These are phyloP conservation scores for Fusarium floridanum DNA, from an alignment of 2,329 filamentous ascomycete species.

Conservation along the genomic window DNA sequence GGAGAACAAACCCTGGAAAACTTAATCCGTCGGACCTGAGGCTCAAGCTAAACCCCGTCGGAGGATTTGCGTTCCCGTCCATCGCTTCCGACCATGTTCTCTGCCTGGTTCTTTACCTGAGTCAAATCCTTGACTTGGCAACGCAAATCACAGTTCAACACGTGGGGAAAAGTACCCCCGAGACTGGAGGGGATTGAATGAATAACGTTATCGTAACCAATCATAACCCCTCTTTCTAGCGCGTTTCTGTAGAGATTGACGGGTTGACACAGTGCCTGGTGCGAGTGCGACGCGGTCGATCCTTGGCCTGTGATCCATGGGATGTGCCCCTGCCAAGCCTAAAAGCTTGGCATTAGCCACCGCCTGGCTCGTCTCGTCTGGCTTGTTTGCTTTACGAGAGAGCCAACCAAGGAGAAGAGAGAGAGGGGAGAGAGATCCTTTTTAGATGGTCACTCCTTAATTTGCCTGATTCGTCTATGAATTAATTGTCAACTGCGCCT, in stretches of 20 bases:
- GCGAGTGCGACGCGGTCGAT: not conserved
- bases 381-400: not conserved
- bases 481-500: not conserved
- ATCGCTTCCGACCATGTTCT: not conserved
- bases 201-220: not conserved
- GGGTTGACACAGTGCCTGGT: not conserved
- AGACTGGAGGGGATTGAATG: not conserved
- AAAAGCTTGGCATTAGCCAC: not conserved
- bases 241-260: not conserved
- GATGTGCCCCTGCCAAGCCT: not conserved
- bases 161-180: not conserved
- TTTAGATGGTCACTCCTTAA: not conserved
- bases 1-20: not conserved
- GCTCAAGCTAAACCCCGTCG: not conserved
- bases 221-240: not conserved
- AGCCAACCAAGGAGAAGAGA: not conserved
- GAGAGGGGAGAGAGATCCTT: not conserved
- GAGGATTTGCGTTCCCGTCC: not conserved
- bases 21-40: not conserved
- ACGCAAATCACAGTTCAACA: not conserved
- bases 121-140: not conserved
- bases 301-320: not conserved
- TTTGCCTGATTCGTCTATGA: not conserved
- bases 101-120: not conserved
- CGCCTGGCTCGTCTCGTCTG: not conserved